These are phyloP conservation scores for Lizonia empirigonia DNA, from an alignment of 2,329 filamentous ascomycete genomes.

Conservation along the genomic window DNA sequence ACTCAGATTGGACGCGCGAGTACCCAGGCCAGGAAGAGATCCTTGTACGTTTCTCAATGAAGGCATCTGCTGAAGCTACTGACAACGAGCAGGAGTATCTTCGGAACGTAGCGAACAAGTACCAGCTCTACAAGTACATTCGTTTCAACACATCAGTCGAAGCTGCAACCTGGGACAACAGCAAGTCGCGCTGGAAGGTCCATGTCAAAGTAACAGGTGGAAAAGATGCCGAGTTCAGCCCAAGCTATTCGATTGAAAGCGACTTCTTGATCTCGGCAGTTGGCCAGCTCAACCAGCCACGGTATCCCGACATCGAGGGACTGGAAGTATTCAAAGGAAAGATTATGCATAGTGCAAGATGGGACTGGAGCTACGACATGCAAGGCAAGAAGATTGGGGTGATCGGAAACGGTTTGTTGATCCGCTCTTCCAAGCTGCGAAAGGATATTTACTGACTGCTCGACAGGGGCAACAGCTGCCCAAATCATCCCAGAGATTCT, in stretches of 20 bases:
- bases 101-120: conserved; percentile 58
- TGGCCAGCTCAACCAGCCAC: conserved; percentile 63
- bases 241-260: conserved; percentile 58
- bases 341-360: conserved; percentile 63
- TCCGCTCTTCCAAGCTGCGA: neutral
- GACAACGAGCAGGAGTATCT: conserved; percentile 54
- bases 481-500: conserved; percentile 65
- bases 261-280: conserved; percentile 65
- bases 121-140: conserved; percentile 61
- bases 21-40: conserved; percentile 68
- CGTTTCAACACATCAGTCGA: conserved; percentile 63
- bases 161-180: conserved; percentile 61
- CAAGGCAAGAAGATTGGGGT: conserved; percentile 61
- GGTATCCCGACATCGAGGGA: conserved; percentile 57
- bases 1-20: conserved; percentile 62
- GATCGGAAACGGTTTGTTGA: conserved; percentile 61
- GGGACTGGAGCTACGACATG: conserved; percentile 65
- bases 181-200: conserved; percentile 57
- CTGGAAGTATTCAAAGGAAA: conserved; percentile 58
- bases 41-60: conserved; percentile 42
- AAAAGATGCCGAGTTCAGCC: conserved; percentile 62
- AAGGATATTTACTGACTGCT: conserved; percentile 2
- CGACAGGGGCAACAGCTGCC: conserved; percentile 59
- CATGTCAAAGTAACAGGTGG: conserved; percentile 55
- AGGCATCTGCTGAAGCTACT: neutral